phyloP scores from a whole-genome alignment of 495 filamentous ascomycete species.

The Aspergillus sclerotiicarbonarius region DNA sequence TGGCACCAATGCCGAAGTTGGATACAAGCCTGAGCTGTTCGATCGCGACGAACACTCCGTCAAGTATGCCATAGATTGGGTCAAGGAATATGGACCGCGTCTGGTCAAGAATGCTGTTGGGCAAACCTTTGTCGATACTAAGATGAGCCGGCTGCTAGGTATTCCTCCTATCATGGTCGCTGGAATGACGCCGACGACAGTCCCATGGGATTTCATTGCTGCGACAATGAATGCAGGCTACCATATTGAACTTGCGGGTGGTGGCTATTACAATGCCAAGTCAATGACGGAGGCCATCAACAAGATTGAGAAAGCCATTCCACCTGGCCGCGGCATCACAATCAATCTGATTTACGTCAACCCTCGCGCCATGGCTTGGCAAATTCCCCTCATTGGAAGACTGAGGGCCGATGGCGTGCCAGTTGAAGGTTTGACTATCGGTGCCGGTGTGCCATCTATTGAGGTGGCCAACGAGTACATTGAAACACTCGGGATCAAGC shows the following conservation, averaged over 20 bases:
- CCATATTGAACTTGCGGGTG: slow-evolving; percentile 84
- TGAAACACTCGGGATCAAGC: slow-evolving; percentile 87
- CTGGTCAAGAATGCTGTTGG: slow-evolving; percentile 84
- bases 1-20: slow-evolving; percentile 83
- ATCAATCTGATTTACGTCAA: slow-evolving; percentile 97
- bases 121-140: slow-evolving; percentile 90
- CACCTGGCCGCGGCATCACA: slow-evolving; percentile 87
- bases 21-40: slow-evolving; percentile 96
- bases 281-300: slow-evolving; percentile 83
- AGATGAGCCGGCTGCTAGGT: slow-evolving; percentile 91
- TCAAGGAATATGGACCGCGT: slow-evolving; percentile 88
- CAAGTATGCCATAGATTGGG: slow-evolving; percentile 96
- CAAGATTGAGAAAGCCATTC: slow-evolving; percentile 87
- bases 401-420: slow-evolving; percentile 86
- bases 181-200: slow-evolving; percentile 94
- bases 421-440: slow-evolving; percentile 92
- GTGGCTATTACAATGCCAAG: slow-evolving; percentile 91
- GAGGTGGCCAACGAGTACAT: slow-evolving; percentile 95
- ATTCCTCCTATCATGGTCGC: slow-evolving; percentile 90
- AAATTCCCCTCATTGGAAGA: slow-evolving; percentile 85
- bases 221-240: slow-evolving; percentile 95
- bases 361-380: slow-evolving; percentile 94
- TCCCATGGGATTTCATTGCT: slow-evolving; percentile 94
- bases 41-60: slow-evolving; percentile 93
- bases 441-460: slow-evolving; percentile 89